These are phyloP conservation scores for Microglena sp. DNA, from an alignment of 139 green algal species.

Conservation along the genomic window DNA sequence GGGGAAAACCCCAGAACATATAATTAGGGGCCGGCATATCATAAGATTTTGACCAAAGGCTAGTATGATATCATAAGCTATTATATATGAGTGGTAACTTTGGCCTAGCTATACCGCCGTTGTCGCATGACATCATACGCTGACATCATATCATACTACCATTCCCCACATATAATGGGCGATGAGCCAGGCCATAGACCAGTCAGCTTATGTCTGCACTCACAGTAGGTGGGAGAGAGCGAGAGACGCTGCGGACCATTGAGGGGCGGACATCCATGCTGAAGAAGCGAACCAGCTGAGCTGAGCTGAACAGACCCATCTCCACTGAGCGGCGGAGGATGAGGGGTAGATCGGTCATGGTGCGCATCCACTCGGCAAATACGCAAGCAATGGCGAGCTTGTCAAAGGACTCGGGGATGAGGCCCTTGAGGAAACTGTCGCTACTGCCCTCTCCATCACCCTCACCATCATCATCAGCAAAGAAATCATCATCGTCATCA, in stretches of 20 bases:
- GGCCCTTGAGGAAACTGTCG: constrained; percentile 53
- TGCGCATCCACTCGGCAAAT: constrained; percentile 72
- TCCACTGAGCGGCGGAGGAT: constrained; percentile 81
- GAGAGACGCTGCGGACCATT: constrained; percentile 71
- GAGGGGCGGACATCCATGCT: constrained; percentile 84
- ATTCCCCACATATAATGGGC: too few species aligned
- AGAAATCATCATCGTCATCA: constrained; percentile 93
- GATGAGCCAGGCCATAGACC: too few species aligned
- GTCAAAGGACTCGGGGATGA: constrained; percentile 84
- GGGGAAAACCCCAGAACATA: too few species aligned
- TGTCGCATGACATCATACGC: too few species aligned
- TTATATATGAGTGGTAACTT: too few species aligned
- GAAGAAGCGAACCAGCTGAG: constrained; percentile 87
- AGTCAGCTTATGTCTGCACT: constrained; percentile 1
- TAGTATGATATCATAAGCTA: too few species aligned
- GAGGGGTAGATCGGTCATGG: constrained; percentile 71
- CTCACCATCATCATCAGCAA: constrained; percentile 60
- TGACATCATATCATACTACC: too few species aligned
- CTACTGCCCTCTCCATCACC: constrained; percentile 39
- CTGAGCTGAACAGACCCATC: constrained; percentile 88
- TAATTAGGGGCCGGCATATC: too few species aligned
- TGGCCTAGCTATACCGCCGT: too few species aligned
- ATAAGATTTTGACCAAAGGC: too few species aligned
- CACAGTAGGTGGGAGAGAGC: constrained; percentile 59
- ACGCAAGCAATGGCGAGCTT: constrained; percentile 77